Base-by-base conservation (phyloP, 2,329 filamentous ascomycete genomes). In the Aureobasidium sp. region DNA sequence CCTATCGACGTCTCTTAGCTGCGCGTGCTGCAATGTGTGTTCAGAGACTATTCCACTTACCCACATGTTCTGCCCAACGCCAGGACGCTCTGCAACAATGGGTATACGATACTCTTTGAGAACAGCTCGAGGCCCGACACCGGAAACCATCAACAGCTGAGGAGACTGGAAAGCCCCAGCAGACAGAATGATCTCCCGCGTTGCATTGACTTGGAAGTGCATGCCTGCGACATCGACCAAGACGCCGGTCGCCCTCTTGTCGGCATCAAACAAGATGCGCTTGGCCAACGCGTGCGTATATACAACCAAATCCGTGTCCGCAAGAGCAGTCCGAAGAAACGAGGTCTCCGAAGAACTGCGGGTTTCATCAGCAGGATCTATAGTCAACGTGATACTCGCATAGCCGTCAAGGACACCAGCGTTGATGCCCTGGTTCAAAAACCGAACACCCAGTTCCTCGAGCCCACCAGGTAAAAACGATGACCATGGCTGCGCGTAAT, bases 221-320 rank as follows among this genome's bases (percentile, higher is more conserved):
- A 65, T 56, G 29, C 48, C 62, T 4, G 66, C 67, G 17, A 72
- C 67, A 60, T 71, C 41, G 53, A 69, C 69, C 48, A 65, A 22
- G 22, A 71, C 67, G 37, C 68, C 64, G 1, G 61, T 72, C 20
- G 73, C 72, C 5, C 20, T 45, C 25, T 45, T 70, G 44, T 70
- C 14, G 5, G 1, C 37, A 22, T 57, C 53, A n/a, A 57, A 57
- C 3, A 45, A 8, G 0, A 57, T 45, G 0, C 14, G 69, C 57
- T 70, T 67, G 0, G 68, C 73, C n/a, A 74, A 53, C 8, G 73
- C 68, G n/a, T 68, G 65, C 20, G 68, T 68, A 62, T 74, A 76
- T 1, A 76, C 41, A 3, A 52, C 70, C 42, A 73, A 70, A 41
- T 70, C 69, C 1, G 70, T 68, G 53, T 66, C 64, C 2, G 61